phyloP scores from a whole-genome alignment of 176 grass and related monocot genomes.

The Zea mays region DNA sequence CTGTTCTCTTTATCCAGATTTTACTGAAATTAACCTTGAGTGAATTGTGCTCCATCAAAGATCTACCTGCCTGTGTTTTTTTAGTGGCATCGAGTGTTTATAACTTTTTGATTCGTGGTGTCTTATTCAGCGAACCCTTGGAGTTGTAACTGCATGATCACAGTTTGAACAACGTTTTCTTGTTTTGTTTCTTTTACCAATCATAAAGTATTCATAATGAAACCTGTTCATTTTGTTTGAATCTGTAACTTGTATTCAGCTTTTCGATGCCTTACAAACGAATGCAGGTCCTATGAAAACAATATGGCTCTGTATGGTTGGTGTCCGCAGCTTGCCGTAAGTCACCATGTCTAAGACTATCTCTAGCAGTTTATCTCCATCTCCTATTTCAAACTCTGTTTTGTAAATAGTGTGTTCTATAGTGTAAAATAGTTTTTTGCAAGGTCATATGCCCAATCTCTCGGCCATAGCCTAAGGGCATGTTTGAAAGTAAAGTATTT shows the following conservation, averaged over 20 bases:
- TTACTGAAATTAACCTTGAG: conserved; percentile 17
- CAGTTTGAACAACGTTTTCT: not conserved
- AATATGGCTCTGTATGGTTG: no score
- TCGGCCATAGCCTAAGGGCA: no score
- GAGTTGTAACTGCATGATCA: not conserved
- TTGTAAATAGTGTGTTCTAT: no score
- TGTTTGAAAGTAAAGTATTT: no score
- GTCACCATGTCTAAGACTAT: no score
- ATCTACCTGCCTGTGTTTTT: not conserved
- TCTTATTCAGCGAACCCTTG: not conserved
- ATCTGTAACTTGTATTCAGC: not conserved
- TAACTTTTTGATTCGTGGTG: not conserved
- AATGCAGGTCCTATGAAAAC: no score
- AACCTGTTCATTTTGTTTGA: not conserved
- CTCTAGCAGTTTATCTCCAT: no score
- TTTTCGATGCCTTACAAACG: not conserved
- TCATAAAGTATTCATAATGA: not conserved
- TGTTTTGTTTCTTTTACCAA: not conserved
- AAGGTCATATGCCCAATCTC: no score
- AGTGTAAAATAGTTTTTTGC: no score
- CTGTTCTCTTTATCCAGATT: not conserved
- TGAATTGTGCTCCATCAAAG: not conserved
- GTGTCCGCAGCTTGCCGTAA: no score
- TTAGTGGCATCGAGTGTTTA: not conserved
- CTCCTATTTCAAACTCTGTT: no score